Evolutionary conservation across 1,284 basidiomycete species (phyloP).

Genomic region (Phaffia rhodozyma): DNA sequence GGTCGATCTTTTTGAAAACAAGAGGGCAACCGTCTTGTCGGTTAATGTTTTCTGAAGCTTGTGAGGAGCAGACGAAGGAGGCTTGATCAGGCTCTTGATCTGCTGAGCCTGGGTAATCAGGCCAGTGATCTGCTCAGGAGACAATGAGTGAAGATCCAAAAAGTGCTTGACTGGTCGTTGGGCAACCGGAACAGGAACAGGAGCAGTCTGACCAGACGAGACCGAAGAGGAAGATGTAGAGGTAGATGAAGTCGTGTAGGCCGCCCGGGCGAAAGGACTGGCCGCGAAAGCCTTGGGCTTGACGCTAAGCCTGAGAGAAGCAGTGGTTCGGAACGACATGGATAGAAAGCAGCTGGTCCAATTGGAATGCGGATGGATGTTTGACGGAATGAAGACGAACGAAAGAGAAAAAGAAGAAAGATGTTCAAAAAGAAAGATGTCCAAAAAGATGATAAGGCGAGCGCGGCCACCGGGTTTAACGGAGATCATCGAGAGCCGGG

Average conservation of each 20-base stretch:
- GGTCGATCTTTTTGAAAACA: conserved; percentile 89
- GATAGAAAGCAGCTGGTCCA: no score
- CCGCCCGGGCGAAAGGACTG: no score
- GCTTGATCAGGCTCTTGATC: conserved; percentile 29
- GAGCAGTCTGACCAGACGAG: background rate
- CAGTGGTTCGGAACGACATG: no score
- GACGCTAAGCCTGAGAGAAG: no score
- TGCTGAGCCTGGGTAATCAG: conserved; percentile 28
- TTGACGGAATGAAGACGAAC: no score
- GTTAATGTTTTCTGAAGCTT: conserved; percentile 45
- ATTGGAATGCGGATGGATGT: no score
- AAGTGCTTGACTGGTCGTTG: conserved; percentile 25
- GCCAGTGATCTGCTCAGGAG: conserved; percentile 26
- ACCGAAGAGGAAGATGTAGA: conserved; percentile 1
- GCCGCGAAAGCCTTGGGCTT: no score
- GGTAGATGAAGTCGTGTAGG: background rate
- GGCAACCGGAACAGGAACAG: background rate
- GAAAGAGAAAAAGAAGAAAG: no score
- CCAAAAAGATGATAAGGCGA: no score
- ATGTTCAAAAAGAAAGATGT: no score
- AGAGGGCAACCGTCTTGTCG: conserved; percentile 70
- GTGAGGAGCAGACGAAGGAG: conserved; percentile 4
- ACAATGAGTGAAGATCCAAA: conserved; percentile 33
- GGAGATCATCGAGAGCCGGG: no score
- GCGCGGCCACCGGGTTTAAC: no score